phyloP scores from a whole-genome alignment of 805 yeast genomes.

The Candida andamanensis region DNA sequence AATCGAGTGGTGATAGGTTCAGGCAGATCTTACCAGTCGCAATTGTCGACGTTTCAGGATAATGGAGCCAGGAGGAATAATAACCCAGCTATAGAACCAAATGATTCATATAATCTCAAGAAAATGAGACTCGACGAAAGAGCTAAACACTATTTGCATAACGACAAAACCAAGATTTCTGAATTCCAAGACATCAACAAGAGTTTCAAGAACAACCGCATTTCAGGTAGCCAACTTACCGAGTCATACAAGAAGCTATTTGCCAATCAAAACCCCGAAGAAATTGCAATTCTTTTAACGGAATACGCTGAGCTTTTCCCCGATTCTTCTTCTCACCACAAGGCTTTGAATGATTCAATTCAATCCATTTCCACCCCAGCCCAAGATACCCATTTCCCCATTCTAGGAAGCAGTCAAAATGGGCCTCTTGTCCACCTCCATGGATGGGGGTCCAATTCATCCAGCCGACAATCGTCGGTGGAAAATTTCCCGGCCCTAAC shows the following conservation, averaged over 20 bases:
- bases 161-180: constrained; percentile 42
- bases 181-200: constrained; percentile 48
- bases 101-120: constrained; percentile 46
- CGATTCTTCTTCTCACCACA: constrained; percentile 18
- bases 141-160: constrained; percentile 72
- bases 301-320: constrained; percentile 59
- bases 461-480: constrained; percentile 10
- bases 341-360: constrained; percentile 5
- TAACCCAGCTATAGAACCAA: constrained; percentile 9
- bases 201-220: constrained; percentile 39
- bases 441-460: constrained; percentile 21
- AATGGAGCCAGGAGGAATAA: constrained; percentile 13
- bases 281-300: constrained; percentile 50
- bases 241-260: constrained; percentile 32
- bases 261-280: constrained; percentile 31
- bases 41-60: constrained; percentile 53
- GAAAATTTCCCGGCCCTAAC: constrained; percentile 33
- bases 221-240: constrained; percentile 47
- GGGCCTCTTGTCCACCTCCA: constrained; percentile 12
- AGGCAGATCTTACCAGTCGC: constrained; percentile 48
- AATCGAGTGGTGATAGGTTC: constrained; percentile 38
- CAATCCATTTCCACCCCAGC: constrained; percentile 13
- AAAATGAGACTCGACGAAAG: constrained; percentile 71
- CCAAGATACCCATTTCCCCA: constrained; percentile 39
- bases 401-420: constrained; percentile 26